Base-by-base conservation (phyloP, 139 green algal species). In the Closterium sp. region DNA sequence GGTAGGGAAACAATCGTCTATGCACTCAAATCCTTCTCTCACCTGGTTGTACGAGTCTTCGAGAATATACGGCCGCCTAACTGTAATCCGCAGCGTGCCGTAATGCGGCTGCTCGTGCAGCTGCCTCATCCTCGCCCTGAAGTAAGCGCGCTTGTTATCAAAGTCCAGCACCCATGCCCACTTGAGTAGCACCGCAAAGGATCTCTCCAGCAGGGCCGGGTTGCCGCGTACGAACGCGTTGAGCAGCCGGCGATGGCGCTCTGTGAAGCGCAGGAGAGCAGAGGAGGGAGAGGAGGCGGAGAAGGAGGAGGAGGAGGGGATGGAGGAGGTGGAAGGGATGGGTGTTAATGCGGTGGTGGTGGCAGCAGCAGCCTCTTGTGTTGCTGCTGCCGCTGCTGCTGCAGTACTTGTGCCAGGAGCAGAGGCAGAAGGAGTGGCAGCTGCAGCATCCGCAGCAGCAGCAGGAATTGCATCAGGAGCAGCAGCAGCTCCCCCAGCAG, bases 101-200 rank as follows among this genome's bases (percentile, higher is more conserved):
- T 92, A 89, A n/a, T 94, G 89, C 21, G 31, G 38, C 5, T 95
- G 50, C 42, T 95, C 94, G 22, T 96, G 91, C 32, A 90, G 94
- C 87, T 93, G 91, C 32, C 50, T 29, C 28, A 96, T 95, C 84
- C 89, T 38, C 2, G 32, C 50, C 86, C 96, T 95, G 96, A 99
- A 98, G 94, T 97, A 97, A 9, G 96, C 91, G 31, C 97, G 96
- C 97, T 99, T 99, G 96, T 99, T 99, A 95, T 99, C 97, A 95
- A 99, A 99, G 91, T 99, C 98, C 34, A 99, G 96, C 62, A 99
- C 96, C 70, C 96, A 94, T 24, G 98, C 97, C 28, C 93, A 95
- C 19, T 96, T 90, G 88, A 99, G 95, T 88, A 99, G 95, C 22
- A 97, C 95, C 13, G 94, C 89, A 73, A 99, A 93, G 21, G 95